Conservation (phyloP, 768 basidiomycete species). For the Suillus ampliporus region DNA sequence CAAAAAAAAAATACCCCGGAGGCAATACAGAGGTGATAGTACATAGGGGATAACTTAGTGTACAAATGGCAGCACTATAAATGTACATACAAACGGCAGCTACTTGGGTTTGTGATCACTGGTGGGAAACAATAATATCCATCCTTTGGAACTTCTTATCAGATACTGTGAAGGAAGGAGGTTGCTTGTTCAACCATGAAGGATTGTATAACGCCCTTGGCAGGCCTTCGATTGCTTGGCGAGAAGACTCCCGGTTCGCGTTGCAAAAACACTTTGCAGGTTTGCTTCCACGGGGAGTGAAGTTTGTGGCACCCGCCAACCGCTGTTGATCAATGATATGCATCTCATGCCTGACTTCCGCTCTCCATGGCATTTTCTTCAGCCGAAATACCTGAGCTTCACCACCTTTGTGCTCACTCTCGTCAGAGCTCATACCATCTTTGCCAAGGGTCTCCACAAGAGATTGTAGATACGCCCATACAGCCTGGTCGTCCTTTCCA, state of each 20-base stretch:
- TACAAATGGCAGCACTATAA: neutral
- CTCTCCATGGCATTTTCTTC: neutral
- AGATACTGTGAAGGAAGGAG: neutral
- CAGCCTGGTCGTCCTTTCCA: neutral
- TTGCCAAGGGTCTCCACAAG: slow-evolving; percentile 1
- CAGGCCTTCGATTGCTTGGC: neutral
- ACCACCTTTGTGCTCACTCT: slow-evolving; percentile 7
- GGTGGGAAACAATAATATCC: neutral
- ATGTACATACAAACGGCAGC: neutral
- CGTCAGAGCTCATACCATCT: slow-evolving; percentile 13
- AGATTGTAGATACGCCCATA: neutral
- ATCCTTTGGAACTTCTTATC: neutral
- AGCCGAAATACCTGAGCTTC: neutral
- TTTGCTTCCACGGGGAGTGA: neutral
- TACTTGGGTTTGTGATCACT: neutral
- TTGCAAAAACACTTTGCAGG: neutral
- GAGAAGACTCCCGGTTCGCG: neutral
- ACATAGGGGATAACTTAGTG: too few species aligned
- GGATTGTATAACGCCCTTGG: neutral
- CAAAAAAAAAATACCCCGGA: too few species aligned
- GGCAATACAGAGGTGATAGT: too few species aligned
- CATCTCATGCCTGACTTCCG: neutral
- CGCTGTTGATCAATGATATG: neutral
- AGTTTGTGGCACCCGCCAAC: neutral
- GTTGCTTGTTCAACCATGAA: neutral